A percentile compares a stretch with the other conserved stretches of the same genome.
Evolutionary conservation across 2,329 filamentous ascomycete genomes (phyloP).

Genomic region (Nothopassalora personata): DNA sequence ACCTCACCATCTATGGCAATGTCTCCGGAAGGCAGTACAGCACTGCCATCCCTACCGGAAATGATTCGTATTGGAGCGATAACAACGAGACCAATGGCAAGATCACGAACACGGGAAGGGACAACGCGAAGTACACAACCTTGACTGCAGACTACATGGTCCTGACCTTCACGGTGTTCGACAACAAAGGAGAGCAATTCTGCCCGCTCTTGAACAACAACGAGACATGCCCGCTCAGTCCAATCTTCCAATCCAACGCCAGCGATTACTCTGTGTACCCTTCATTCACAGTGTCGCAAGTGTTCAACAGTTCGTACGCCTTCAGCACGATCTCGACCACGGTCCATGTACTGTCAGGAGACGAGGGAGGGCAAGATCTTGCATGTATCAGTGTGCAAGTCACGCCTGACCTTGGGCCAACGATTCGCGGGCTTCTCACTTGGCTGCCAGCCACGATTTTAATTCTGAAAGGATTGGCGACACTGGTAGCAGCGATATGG

Average conservation of each 20-base stretch:
- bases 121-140: constrained; percentile 63
- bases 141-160: constrained; percentile 67
- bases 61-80: constrained; percentile 59
- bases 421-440: constrained; percentile 62
- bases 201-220: constrained; percentile 55
- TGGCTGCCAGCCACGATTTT: constrained; percentile 76
- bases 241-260: constrained; percentile 59
- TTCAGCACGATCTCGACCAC: constrained; percentile 77
- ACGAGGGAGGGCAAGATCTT: constrained; percentile 57
- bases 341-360: constrained; percentile 70
- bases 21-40: constrained; percentile 67
- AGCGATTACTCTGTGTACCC: constrained; percentile 55
- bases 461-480: constrained; percentile 73
- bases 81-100: constrained; percentile 63
- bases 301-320: constrained; percentile 75
- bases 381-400: constrained; percentile 78
- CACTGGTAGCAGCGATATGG: constrained; percentile 75
- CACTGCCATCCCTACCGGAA: constrained; percentile 53
- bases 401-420: constrained; percentile 71
- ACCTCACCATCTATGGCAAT: constrained; percentile 82
- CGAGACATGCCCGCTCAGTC: constrained; percentile 66
- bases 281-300: constrained; percentile 66
- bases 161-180: constrained; percentile 68
- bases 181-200: constrained; percentile 52
- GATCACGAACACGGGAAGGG: constrained; percentile 63